Evolutionary conservation across 352 stramenopile species (phyloP).

Genomic region (Phytophthora palmivora): DNA sequence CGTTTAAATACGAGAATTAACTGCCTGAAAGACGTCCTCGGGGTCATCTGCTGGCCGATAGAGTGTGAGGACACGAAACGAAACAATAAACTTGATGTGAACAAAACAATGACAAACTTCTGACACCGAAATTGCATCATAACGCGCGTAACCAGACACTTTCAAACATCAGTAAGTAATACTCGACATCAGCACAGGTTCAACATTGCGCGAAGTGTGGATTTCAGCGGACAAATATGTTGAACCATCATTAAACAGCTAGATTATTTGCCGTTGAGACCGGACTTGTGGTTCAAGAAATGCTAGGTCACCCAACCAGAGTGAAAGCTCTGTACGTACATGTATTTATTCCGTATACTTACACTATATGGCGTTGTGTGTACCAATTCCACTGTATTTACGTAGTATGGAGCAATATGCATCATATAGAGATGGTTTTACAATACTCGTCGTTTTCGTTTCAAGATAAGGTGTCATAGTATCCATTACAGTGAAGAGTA

Average conservation of each 20-base stretch:
- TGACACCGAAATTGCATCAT: slow-evolving; percentile 1
- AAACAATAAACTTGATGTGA: slow-evolving; percentile 23
- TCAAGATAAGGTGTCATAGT: too few species aligned
- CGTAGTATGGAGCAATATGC: too few species aligned
- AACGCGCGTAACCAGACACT: not conserved
- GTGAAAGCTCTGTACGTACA: too few species aligned
- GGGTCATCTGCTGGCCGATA: slow-evolving; percentile 4
- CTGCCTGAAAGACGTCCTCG: not conserved
- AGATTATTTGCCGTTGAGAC: not conserved
- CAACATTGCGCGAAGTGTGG: not conserved
- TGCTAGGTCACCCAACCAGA: not conserved
- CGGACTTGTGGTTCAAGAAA: not conserved
- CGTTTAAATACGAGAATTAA: slow-evolving; percentile 6
- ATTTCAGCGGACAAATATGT: not conserved
- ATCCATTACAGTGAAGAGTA: too few species aligned
- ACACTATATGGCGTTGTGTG: too few species aligned
- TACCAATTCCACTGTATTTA: too few species aligned
- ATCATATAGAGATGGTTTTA: too few species aligned
- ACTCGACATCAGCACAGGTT: not conserved
- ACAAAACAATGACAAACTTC: not conserved
- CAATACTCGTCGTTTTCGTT: too few species aligned
- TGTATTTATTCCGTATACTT: too few species aligned
- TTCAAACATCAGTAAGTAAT: not conserved
- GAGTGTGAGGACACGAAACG: not conserved
- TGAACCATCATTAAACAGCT: not conserved